These are phyloP conservation scores for Magnusiomyces magnusii DNA, from an alignment of 1,139 yeast genomes.

Conservation along the genomic window DNA sequence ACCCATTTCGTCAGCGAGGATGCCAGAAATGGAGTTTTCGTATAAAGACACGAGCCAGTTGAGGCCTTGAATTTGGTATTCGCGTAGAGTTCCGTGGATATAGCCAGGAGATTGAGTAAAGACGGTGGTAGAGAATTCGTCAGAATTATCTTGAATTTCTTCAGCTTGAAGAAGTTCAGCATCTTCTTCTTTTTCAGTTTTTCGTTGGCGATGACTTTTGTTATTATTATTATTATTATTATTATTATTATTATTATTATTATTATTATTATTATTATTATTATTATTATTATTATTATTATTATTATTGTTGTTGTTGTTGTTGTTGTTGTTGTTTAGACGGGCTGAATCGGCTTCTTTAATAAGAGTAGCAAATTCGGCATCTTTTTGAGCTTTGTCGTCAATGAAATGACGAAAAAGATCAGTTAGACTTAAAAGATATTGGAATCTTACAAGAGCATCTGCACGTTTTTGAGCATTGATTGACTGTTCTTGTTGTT, in stretches of 20 bases:
- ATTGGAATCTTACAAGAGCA: conserved; percentile 71
- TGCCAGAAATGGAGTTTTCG: conserved; percentile 80
- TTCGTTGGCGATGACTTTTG: conserved; percentile 41
- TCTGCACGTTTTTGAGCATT: conserved; percentile 38
- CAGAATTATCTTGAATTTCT: conserved; percentile 46
- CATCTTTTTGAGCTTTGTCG: conserved; percentile 67
- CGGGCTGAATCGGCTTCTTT: conserved; percentile 36
- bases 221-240: conserved; percentile 6
- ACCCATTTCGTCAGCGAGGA: conserved; percentile 98
- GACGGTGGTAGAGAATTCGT: conserved; percentile 39
- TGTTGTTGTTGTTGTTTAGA: conserved; percentile 4
- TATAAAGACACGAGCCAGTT: conserved; percentile 86
- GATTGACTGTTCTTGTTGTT: conserved; percentile 1
- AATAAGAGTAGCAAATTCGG: conserved; percentile 50
- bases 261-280: conserved; percentile 21
- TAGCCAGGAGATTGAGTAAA: conserved; percentile 77
- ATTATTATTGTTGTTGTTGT: conserved; percentile 20
- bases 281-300: conserved; percentile 6
- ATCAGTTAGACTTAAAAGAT: conserved; percentile 74
- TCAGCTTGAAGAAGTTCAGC: conserved; percentile 79
- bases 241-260: conserved; percentile 7
- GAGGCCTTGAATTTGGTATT: conserved; percentile 86
- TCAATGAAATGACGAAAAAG: conserved; percentile 85
- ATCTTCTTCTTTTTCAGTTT: conserved; percentile 88
- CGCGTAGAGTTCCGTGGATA: conserved; percentile 48